phyloP scores from a whole-genome alignment of 768 basidiomycete species.

The Trametes villosa region DNA sequence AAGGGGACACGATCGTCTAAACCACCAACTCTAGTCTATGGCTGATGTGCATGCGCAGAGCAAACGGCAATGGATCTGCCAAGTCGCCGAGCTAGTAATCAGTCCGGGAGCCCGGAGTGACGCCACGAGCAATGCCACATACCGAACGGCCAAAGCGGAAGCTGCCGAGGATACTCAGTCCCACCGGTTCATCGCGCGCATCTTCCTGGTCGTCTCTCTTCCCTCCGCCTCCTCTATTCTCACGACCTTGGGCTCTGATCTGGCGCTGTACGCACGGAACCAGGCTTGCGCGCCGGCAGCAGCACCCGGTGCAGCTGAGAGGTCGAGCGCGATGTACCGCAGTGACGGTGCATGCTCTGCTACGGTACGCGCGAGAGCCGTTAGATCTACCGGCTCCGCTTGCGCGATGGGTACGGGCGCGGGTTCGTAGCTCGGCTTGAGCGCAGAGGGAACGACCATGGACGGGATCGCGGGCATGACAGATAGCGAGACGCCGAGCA shows the following conservation, averaged over 20 bases:
- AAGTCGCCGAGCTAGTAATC: no score
- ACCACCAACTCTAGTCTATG: not conserved
- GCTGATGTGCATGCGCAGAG: not conserved
- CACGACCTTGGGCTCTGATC: not conserved
- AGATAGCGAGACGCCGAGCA: constrained; percentile 13
- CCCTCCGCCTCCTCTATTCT: constrained; percentile 11
- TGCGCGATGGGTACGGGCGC: not conserved
- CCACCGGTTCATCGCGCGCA: constrained; percentile 18
- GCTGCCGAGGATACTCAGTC: constrained; percentile 14
- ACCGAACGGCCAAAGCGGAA: no score
- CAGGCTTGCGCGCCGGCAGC: not conserved
- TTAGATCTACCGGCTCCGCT: constrained; percentile 4
- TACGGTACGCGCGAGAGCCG: constrained; percentile 4
- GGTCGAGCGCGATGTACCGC: constrained; percentile 12
- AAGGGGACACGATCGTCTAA: not conserved
- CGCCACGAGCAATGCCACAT: no score
- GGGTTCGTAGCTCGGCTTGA: not conserved
- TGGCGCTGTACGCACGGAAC: constrained; percentile 4
- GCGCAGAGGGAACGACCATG: not conserved
- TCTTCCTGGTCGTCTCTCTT: not conserved
- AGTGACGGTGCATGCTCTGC: constrained; percentile 11
- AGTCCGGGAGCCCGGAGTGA: no score
- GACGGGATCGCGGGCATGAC: constrained; percentile 14
- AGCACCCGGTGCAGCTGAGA: constrained; percentile 1
- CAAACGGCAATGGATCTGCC: no score